phyloP scores from a whole-genome alignment of 2,329 filamentous ascomycete genomes.

The Raffaelea albimanens region DNA sequence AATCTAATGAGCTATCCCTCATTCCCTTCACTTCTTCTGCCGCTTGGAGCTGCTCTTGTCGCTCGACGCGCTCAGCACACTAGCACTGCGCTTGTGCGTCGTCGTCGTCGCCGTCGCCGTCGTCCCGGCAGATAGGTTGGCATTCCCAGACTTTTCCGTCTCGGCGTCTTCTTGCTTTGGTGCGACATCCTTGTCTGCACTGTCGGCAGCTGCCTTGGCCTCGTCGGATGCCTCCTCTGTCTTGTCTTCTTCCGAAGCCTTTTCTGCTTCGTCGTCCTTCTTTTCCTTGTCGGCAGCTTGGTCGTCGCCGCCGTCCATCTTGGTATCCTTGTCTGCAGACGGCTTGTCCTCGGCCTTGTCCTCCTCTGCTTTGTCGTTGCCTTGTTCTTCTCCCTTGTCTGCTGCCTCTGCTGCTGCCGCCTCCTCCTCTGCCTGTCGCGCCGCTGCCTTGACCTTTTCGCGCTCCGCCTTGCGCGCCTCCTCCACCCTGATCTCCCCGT shows the following conservation, averaged over 20 bases:
- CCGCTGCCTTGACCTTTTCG: constrained; percentile 26
- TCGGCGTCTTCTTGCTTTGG: background rate
- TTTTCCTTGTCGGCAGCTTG: background rate
- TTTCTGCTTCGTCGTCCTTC: background rate
- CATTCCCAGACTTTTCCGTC: constrained; percentile 11
- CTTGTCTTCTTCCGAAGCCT: constrained; percentile 6
- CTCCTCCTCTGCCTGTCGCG: constrained; percentile 6
- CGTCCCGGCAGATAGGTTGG: too few relatives aligned
- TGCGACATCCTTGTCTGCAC: too few relatives aligned
- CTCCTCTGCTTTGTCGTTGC: constrained; percentile 8
- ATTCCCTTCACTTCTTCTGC: constrained; percentile 41
- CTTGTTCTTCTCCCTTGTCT: background rate
- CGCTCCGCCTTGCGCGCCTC: constrained; percentile 46
- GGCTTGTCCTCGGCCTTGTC: constrained; percentile 2
- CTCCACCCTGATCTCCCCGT: constrained; percentile 57
- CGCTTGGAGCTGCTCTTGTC: constrained; percentile 52
- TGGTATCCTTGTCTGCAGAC: background rate
- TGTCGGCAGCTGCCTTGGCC: background rate
- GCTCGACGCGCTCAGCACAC: constrained; percentile 63
- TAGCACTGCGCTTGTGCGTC: constrained; percentile 69
- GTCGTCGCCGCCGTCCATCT: constrained; percentile 10
- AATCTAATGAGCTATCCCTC: background rate
- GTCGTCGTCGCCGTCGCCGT: constrained; percentile 26
- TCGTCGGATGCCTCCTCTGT: constrained; percentile 8
- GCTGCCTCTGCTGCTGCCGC: constrained; percentile 3